Percentiles rank a stretch among this genome's conserved stretches.
phyloP scores from a whole-genome alignment of 2,329 filamentous ascomycete genomes.

The Ascochyta lentis region DNA sequence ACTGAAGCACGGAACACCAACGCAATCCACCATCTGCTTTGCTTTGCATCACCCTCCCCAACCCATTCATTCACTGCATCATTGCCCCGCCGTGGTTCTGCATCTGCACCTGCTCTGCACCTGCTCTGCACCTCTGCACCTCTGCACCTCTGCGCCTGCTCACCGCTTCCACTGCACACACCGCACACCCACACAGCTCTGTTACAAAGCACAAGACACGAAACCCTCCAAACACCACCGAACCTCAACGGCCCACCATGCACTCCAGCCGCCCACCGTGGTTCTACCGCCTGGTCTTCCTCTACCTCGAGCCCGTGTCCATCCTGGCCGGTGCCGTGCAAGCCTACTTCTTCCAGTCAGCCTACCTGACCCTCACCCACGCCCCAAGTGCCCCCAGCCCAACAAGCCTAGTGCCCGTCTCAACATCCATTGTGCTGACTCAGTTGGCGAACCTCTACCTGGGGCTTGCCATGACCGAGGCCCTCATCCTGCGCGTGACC shows the following conservation, averaged over 20 bases:
- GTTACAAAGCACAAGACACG: constrained; percentile 10
- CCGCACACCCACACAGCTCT: neutral
- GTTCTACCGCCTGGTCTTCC: constrained; percentile 75
- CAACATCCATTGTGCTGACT: constrained; percentile 71
- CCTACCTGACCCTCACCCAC: constrained; percentile 71
- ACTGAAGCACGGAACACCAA: too few relatives aligned
- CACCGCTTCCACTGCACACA: neutral
- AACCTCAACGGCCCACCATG: too few relatives aligned
- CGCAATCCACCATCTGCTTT: neutral
- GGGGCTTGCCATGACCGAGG: constrained; percentile 78
- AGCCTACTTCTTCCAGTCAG: constrained; percentile 57
- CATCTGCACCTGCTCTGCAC: too few relatives aligned
- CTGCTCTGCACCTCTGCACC: neutral
- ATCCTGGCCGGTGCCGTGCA: constrained; percentile 62
- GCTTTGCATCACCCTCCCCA: neutral
- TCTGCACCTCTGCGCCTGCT: constrained; percentile 5
- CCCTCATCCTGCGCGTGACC: constrained; percentile 74
- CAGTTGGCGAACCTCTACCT: constrained; percentile 82
- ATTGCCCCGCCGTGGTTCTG: neutral
- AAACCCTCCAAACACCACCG: constrained; percentile 21
- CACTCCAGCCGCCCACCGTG: constrained; percentile 49
- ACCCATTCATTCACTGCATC: neutral
- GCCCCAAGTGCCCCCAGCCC: constrained; percentile 55
- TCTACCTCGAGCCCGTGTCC: constrained; percentile 70
- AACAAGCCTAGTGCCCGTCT: constrained; percentile 57